Evolutionary conservation across 2,329 filamentous ascomycete species (phyloP).

Genomic region (Trichoderma pleuroti): DNA sequence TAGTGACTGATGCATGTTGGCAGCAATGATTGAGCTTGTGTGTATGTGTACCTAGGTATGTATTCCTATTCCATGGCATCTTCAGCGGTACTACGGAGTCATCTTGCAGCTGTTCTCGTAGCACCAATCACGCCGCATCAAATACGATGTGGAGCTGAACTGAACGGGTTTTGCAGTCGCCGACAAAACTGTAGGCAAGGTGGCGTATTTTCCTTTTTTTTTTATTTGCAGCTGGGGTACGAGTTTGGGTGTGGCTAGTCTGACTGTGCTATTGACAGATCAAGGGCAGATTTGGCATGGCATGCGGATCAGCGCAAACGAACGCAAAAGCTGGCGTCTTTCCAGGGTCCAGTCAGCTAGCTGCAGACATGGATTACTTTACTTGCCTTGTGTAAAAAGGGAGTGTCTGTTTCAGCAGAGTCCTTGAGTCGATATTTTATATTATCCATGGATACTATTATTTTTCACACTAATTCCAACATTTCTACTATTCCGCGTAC

Average conservation of each 20-base stretch:
- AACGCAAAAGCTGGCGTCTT: background rate
- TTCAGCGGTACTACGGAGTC: rapidly evolving
- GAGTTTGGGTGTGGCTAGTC: background rate
- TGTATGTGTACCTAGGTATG: too few species aligned
- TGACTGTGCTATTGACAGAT: slow-evolving; percentile 1
- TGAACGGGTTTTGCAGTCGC: background rate
- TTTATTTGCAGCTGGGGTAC: background rate
- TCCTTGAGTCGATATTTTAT: background rate
- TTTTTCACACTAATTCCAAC: background rate
- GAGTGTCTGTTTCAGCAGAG: background rate
- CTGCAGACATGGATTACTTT: background rate
- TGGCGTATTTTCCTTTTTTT: background rate
- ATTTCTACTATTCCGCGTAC: background rate
- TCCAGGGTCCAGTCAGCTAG: background rate
- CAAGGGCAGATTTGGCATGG: background rate
- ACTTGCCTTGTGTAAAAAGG: too few species aligned
- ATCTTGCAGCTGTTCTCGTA: background rate
- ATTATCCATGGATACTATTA: too few species aligned
- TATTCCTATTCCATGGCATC: background rate
- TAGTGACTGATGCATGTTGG: background rate
- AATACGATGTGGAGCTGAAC: background rate
- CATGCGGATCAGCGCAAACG: slow-evolving; percentile 1
- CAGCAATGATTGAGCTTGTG: background rate
- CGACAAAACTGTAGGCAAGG: background rate
- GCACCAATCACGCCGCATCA: background rate